Evolutionary conservation across 2,329 filamentous ascomycete species (phyloP), one percentile per base, ranked within the genome.

Genomic region (Trichoderma polysporum): DNA sequence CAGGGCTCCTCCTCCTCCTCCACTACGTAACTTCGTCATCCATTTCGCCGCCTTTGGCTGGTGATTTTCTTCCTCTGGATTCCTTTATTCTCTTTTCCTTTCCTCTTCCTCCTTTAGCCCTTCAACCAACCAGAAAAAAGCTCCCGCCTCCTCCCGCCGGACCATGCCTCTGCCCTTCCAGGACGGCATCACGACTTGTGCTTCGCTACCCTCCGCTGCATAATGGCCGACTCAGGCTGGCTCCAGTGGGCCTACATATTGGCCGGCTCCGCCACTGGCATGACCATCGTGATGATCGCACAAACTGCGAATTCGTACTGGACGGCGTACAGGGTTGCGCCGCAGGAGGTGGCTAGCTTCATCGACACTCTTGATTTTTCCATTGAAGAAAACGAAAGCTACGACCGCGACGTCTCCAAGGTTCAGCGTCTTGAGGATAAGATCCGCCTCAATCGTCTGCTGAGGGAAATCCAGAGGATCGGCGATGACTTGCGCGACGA

Each of bases 401-500:
- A 89, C 74, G 85, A 89, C 75, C 80, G 82, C 71, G 86, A 90
- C 72, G 81, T 89, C 56, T 79, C 82, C 65, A 84, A 83, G 68
- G 82, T 89, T 45, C 81, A 81, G 73, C 84, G 84, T 47, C 80
- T 89, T 33, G 87, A 89, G 70, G 87, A 90, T 75, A 88, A 88
- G 79, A 74, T 89, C 56, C 85, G 87, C 58, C 81, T 90, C 47
- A 81, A 79, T 68, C 81, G 82, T 49, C 78, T 90, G 68, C 78
- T 89, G 69, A 83, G 85, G 69, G 86, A 90, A 76, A 89, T 90
- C 67, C 87, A 88, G 74, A 84, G 81, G 74, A 80, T 79, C 49
- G 83, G 86, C 59, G 86, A 89, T 74, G 86, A 88, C 71, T 73
- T 90, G 77, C 83, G 86, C 73, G 86, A 89, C 75, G 83, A 87